phyloP scores from a whole-genome alignment of 495 filamentous ascomycete genomes.

The Rostrohypoxylon terebratum region DNA sequence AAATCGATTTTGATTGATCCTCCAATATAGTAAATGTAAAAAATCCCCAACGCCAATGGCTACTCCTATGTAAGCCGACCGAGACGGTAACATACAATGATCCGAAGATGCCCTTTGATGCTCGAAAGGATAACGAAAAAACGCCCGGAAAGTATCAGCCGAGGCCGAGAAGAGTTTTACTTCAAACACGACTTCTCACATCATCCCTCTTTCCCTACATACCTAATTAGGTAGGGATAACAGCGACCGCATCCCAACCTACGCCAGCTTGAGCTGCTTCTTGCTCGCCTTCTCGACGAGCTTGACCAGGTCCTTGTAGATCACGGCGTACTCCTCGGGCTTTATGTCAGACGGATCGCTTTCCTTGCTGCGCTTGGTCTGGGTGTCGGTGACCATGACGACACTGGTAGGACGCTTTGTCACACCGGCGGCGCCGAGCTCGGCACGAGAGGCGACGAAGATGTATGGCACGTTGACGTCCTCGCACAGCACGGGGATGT shows the following conservation, averaged over 20 bases:
- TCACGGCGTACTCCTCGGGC: conserved; percentile 69
- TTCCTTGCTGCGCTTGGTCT: conserved; percentile 58
- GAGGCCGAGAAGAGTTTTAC: background rate
- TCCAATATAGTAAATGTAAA: conserved; percentile 19
- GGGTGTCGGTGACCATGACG: conserved; percentile 79
- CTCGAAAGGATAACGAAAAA: conserved; percentile 26
- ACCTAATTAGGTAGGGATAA: background rate
- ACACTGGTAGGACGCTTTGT: conserved; percentile 97
- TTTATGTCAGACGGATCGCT: conserved; percentile 58
- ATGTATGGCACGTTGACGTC: conserved; percentile 96
- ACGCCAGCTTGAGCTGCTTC: conserved; percentile 46
- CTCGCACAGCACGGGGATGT: conserved; percentile 97
- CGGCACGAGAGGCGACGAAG: conserved; percentile 86
- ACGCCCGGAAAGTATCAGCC: conserved; percentile 17
- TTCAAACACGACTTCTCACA: background rate
- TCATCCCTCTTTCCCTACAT: background rate
- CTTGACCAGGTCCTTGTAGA: conserved; percentile 78
- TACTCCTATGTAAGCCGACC: conserved; percentile 41
- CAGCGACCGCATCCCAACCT: background rate
- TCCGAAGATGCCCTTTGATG: conserved; percentile 28
- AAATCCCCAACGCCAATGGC: conserved; percentile 43
- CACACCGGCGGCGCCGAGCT: conserved; percentile 88
- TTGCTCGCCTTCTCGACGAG: conserved; percentile 76
- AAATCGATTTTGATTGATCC: conserved; percentile 36
- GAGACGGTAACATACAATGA: conserved; percentile 39